Evolutionary conservation across 2,329 filamentous ascomycete species (phyloP).

Genomic region (Ascomycota sp.): DNA sequence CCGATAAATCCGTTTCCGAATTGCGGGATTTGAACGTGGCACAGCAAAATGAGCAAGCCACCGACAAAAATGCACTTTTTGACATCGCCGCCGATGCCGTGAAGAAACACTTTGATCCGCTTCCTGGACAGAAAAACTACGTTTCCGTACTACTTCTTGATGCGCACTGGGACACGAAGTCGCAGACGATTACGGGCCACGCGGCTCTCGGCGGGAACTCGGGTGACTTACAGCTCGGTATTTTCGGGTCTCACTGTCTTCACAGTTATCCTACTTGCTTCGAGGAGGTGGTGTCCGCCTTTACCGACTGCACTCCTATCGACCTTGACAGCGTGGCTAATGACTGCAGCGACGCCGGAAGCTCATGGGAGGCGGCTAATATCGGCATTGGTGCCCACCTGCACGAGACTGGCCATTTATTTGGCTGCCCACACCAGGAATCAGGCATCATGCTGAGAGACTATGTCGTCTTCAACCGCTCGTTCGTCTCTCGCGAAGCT

Average conservation of each 20-base stretch:
- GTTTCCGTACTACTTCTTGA: constrained; percentile 78
- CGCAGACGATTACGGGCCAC: constrained; percentile 56
- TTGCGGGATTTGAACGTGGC: constrained; percentile 58
- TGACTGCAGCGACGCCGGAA: constrained; percentile 70
- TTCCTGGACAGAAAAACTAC: constrained; percentile 64
- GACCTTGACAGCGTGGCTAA: constrained; percentile 66
- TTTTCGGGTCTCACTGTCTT: constrained; percentile 82
- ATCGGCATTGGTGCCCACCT: constrained; percentile 85
- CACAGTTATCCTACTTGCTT: constrained; percentile 80
- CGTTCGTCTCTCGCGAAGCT: constrained; percentile 62
- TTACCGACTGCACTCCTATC: constrained; percentile 77
- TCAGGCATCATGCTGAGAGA: constrained; percentile 83
- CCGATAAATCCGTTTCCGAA: constrained; percentile 67
- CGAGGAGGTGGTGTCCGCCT: constrained; percentile 76
- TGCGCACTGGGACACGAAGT: constrained; percentile 60
- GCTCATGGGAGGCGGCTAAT: constrained; percentile 88
- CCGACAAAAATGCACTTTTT: constrained; percentile 54
- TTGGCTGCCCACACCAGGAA: constrained; percentile 79
- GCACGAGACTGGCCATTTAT: constrained; percentile 75
- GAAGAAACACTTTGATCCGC: constrained; percentile 52
- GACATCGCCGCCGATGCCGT: constrained; percentile 60
- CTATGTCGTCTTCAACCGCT: constrained; percentile 66
- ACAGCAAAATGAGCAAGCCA: constrained; percentile 53
- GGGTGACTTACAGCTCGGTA: constrained; percentile 59
- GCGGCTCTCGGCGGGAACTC: constrained; percentile 60